phyloP scores from a whole-genome alignment of 2,329 filamentous ascomycete species.

The Neofusicoccum kwambonambiense region DNA sequence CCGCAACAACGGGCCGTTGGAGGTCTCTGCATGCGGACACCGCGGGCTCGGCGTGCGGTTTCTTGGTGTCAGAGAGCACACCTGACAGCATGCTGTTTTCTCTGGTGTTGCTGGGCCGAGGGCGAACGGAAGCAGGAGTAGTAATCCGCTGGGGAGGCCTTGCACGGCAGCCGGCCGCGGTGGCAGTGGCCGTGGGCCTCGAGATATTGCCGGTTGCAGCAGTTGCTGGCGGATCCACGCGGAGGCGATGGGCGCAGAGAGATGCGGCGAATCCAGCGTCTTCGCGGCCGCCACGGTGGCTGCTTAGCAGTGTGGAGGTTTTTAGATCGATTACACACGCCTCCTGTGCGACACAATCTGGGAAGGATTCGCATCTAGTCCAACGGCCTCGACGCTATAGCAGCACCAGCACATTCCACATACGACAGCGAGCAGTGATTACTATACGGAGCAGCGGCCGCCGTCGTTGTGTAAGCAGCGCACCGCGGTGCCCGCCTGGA shows the following conservation, averaged over 20 bases:
- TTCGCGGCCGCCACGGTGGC: too few species aligned
- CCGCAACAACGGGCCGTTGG: not conserved
- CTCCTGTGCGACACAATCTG: too few species aligned
- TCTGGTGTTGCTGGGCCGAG: not conserved
- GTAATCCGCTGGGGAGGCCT: not conserved
- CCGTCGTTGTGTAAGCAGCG: not conserved
- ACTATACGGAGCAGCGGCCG: not conserved
- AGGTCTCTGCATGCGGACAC: not conserved
- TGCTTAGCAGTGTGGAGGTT: too few species aligned
- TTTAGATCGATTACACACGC: too few species aligned
- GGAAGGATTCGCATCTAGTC: too few species aligned
- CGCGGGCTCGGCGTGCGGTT: not conserved
- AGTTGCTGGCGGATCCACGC: not conserved
- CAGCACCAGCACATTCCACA: conserved; percentile 6
- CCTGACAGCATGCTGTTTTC: not conserved
- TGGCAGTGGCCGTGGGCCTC: not conserved
- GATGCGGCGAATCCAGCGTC: too few species aligned
- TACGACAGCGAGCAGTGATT: not conserved
- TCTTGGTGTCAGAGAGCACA: not conserved
- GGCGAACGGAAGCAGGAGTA: not conserved
- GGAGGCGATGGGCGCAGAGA: not conserved
- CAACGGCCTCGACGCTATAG: too few species aligned
- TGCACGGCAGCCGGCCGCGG: not conserved
- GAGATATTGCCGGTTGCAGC: not conserved
- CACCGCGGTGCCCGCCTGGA: not conserved